Percentiles rank a stretch among this genome's conserved stretches.
Conservation (phyloP, 345 rosid genomes). For the Salix purpurea region DNA sequence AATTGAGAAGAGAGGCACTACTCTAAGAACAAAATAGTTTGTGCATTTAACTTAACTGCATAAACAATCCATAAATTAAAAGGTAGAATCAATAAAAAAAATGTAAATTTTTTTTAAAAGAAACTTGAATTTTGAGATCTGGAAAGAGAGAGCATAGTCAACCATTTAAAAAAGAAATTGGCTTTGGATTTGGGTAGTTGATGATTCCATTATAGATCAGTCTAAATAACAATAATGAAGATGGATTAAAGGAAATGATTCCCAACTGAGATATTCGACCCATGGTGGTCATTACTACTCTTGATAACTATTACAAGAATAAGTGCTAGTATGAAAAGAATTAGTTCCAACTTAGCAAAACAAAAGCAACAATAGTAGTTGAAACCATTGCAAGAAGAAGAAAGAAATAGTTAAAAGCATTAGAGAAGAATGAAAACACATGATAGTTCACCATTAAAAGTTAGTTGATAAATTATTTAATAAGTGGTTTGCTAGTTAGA, state of each 20-base stretch:
- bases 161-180: conserved; percentile 87
- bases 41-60: conserved; percentile 66
- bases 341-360: too few species aligned
- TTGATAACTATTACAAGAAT: conserved; percentile 16
- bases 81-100: not conserved
- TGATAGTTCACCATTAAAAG: too few species aligned
- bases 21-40: conserved; percentile 79
- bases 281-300: conserved; percentile 17
- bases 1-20: conserved; percentile 65
- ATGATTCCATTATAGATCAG: conserved; percentile 44
- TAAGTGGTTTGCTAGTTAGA: too few species aligned
- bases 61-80: not conserved
- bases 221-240: conserved; percentile 25
- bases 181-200: conserved; percentile 42
- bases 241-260: not conserved
- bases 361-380: too few species aligned
- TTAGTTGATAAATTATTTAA: too few species aligned
- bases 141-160: conserved; percentile 72
- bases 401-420: too few species aligned
- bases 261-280: conserved; percentile 1
- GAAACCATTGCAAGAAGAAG: too few species aligned
- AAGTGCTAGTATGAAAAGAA: too few species aligned
- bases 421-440: too few species aligned
- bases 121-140: conserved; percentile 71
- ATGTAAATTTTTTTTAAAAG: too few species aligned